Base-by-base conservation (phyloP, 2,329 filamentous ascomycete species). In the Claviceps purpurea region DNA sequence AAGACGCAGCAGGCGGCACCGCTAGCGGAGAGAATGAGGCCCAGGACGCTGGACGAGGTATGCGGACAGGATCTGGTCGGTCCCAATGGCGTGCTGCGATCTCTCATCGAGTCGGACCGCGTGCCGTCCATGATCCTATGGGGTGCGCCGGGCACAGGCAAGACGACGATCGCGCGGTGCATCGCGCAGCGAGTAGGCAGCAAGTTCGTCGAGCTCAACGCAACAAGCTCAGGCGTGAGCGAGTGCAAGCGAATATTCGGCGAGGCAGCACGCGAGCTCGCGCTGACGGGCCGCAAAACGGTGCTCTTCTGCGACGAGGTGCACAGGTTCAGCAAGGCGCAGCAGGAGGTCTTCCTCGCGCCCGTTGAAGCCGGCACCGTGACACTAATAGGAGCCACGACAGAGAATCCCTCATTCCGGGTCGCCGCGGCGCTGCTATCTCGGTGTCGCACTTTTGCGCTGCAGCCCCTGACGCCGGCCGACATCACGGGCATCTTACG, bases 221-320 rank as follows among this genome's bases (percentile, higher is more conserved):
- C 89, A 56, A 96, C 91, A 2, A 89, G 82, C 59, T 85, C 84
- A 6, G 91, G 90, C 1, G 87, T 97, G 18, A 82, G 78, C 24
- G 91, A 97, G 65, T 90, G 86, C 75, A 95, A 96, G 70, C 93
- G 89, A 73, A 77, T 96, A 51, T 96, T 97, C 61, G 73, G 75
- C 22, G 89, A 96, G 58, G 90, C 93, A 0, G 81, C 79, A 54
- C 87, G 82, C 61, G 93, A 97, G 65, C 70, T 89, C 47, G 72
- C 75, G 1, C 72, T 97, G 50, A 94, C 89, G 0, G 91, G 91
- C 1, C 78, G 89, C 55, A 91, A 87, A 70, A 97, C 93, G 0
- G 95, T 98, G 57, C 82, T 98, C 57, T 98, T 98, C 66, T 96
- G 91, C 70, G 93, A 98, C 70, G 93, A 97, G 72, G 93, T 96